Evolutionary conservation across 1,284 basidiomycete genomes (phyloP), one percentile per base, ranked within the genome.

Genomic region (Mycosarcoma maydis): DNA sequence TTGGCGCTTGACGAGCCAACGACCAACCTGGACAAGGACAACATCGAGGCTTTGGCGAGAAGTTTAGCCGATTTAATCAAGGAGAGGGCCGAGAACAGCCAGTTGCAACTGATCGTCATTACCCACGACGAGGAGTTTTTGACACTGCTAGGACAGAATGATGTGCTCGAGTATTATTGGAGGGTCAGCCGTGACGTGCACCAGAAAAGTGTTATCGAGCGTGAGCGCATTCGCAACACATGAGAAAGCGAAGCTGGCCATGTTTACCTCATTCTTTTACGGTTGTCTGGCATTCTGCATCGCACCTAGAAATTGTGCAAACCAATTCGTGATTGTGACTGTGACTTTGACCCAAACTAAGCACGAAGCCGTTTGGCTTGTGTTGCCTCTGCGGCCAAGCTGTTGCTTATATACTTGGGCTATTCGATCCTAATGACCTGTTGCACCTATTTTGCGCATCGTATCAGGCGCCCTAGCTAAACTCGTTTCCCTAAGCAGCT

Each of bases 1-100:
- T 87, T 99, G 37, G 96, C 96, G 1, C 85, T 99, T 47, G 96
- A 99, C 78, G 96, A 99, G 83, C 96, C 96, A 11, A 98, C 96
- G 20, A 98, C 98, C 59, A 97, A 96, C 38, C 85, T 99, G 34
- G 96, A 99, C 80, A 88, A 90, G 22, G 94, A 98, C 83, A 98
- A 98, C 79, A 95, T 98, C 69, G 91, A 94, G 77, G 94, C 94
- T 5, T 85, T 98, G 14, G 95, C 96, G 7, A 87, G 87, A 36
- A 92, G 93, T 73, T 86, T 99, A 19, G 89, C 94, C 8, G 94
- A 97, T 40, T 37, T 81, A 38, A 78, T 81, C 69, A 75, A 76
- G 40, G 80, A 81, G 54, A 70, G 80, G 23, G 66, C 61, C n/a
- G 67, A 68, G 46, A 90, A 94, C 80, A 87, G 90, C 8, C 97